phyloP scores from a whole-genome alignment of 192 early-diverging fungal species.

The Chytriomyces sp. region DNA sequence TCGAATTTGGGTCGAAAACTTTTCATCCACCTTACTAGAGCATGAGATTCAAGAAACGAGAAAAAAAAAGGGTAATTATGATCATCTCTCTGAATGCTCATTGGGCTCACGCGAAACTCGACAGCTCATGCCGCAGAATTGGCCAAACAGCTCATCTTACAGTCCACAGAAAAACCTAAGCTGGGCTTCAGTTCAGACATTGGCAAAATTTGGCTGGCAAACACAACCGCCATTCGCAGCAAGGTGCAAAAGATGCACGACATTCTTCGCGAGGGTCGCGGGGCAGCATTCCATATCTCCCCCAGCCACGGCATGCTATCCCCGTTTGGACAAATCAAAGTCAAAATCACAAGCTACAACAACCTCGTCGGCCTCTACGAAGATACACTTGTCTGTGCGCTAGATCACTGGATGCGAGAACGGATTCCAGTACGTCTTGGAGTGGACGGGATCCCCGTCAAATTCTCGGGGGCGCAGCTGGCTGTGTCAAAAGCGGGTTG shows the following conservation, averaged over 20 bases:
- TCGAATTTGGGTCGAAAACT: constrained; percentile 46
- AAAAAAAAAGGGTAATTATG: background rate
- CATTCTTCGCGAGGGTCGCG: constrained; percentile 50
- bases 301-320: constrained; percentile 40
- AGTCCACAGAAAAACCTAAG: constrained; percentile 33
- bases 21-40: constrained; percentile 34
- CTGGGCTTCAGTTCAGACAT: constrained; percentile 52
- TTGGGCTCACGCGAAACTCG: background rate
- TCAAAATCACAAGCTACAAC: constrained; percentile 50
- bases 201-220: constrained; percentile 48
- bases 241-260: constrained; percentile 45
- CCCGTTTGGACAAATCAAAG: constrained; percentile 47
- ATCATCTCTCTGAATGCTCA: background rate
- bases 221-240: constrained; percentile 43
- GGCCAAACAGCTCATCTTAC: constrained; percentile 21
- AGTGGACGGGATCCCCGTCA: constrained; percentile 54
- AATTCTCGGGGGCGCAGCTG: constrained; percentile 51
- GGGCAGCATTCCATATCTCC: constrained; percentile 51
- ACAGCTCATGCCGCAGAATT: too few species aligned
- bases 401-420: constrained; percentile 39
- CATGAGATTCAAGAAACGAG: constrained; percentile 22
- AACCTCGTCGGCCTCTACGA: constrained; percentile 53
- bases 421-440: constrained; percentile 41
- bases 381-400: constrained; percentile 45
- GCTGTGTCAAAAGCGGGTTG: constrained; percentile 28